Base-by-base conservation (phyloP, 1,284 basidiomycete genomes). In the Apiotrichum akiyoshidainum region DNA sequence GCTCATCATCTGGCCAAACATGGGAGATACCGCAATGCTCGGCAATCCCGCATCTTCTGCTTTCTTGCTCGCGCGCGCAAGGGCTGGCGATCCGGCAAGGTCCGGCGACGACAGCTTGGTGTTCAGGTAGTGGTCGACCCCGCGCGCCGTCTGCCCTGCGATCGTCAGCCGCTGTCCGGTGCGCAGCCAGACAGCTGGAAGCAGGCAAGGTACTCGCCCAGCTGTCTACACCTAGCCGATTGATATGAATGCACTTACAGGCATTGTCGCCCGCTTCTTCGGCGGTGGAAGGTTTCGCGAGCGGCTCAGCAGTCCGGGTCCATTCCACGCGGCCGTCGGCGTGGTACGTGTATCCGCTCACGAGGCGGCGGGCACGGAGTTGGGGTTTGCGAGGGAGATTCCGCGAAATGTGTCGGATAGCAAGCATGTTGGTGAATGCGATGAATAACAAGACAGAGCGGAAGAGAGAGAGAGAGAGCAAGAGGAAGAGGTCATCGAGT, bases 21-120 rank as follows among this genome's bases (percentile, higher is more conserved):
- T 47, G 21, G 46, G 22, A 2, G 49, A 21, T 3, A 76, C 68
- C 0, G 67, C 60, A 21, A 74, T 76, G 16, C 47, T 26, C 11
- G 72, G 74, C 51, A 76, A 59, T 2, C 66, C 68, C 2, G 67
- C 70, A 26, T 71, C 68, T 12, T 56, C 42, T 11, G 70, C 73
- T 22, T 69, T 53, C 34, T 56, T 35, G 39, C 51, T 52, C 12
- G 57, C 61, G 4, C 59, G 50, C 6, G 37, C 56, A 8, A 74
- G 58, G 1, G 59, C 54, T 1, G 61, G 63, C 39, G 69, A 67
- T 21, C 22, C 63, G 0, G 65, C 68, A 22, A 51, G 69, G 10
- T 65, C 46, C 1, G 58, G 45, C 31, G 57, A 54, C 6, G 61
- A 52, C 7, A 75, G 59, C 37, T 65, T 66, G 16, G 59, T 48